These are phyloP conservation scores for Glycine latifolia DNA, from an alignment of 306 rosid genomes.

Conservation along the genomic window DNA sequence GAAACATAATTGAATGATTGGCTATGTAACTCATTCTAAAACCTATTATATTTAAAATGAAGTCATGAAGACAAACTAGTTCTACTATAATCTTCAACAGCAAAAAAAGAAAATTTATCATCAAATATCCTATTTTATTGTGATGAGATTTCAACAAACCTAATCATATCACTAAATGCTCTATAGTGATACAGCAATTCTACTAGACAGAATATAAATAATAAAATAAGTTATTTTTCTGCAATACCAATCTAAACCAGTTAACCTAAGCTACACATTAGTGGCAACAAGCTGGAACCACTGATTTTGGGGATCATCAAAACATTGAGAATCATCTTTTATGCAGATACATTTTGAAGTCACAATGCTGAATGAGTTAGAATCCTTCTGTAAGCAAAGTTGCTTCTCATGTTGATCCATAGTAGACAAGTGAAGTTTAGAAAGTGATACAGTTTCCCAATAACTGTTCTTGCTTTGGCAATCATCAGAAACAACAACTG, in stretches of 20 bases:
- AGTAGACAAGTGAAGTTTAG: slow-evolving; percentile 59
- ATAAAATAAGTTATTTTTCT: neutral
- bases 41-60: neutral
- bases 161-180: neutral
- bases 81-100: neutral
- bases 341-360: slow-evolving; percentile 58
- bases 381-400: slow-evolving; percentile 53
- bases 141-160: neutral
- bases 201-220: neutral
- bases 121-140: neutral
- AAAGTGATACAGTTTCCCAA: slow-evolving; percentile 53
- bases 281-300: slow-evolving; percentile 61
- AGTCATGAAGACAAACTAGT: neutral
- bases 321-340: slow-evolving; percentile 51
- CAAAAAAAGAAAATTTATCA: neutral
- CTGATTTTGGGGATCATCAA: slow-evolving; percentile 56
- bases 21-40: neutral
- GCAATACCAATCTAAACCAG: neutral
- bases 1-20: neutral
- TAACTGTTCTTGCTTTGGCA: slow-evolving; percentile 47
- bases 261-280: slow-evolving; percentile 47
- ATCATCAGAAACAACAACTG: slow-evolving; percentile 47
- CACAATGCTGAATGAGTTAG: slow-evolving; percentile 47
- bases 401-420: slow-evolving; percentile 4
- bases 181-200: neutral